Evolutionary conservation across 768 basidiomycete species (phyloP), one percentile per base, ranked within the genome.

Genomic region (Rhodotorula taiwanensis): DNA sequence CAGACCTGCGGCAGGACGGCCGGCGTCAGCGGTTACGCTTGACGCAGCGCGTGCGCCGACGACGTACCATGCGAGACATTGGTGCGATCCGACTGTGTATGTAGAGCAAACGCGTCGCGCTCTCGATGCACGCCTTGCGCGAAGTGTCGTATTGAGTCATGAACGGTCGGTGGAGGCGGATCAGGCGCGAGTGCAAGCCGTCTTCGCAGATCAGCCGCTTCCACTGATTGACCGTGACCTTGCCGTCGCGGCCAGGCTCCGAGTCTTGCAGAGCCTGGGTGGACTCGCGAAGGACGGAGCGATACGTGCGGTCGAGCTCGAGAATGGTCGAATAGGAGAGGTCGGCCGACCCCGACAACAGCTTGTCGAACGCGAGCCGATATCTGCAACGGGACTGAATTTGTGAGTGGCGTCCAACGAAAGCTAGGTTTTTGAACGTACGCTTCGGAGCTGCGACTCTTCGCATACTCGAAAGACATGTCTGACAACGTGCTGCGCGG

Each of bases 81-180:
- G 16, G 28, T 11, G 45, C 34, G 36, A 65, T 28, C 21, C 21
- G 20, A 18, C 47, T 6, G 28, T 65, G 49, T n/a, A 28, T 28
- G 9, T 52, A 42, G 18, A 65, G 52, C 27, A 60, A 44, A 42
- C 41, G 51, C 43, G 60, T 53, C 2, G 58, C 64, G 44, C 64
- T 65, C 48, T 60, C 64, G 23, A 65, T n/a, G 52, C 64, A 65
- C 20, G 27, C 30, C 45, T 34, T 28, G 28, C 54, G 43, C 34
- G 56, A 58, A 36, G 30, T 47, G 10, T 60, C 64, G 18, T 65
- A 33, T 50, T 60, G 55, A 43, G 45, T 33, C 48, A 69, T 53
- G 59, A 69, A 69, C 13, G 67, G 67, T 20, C 67, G 52, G 31
- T 69, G 67, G 8, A 69, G 50, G 10, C 62, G 30, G 2, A 64